Percentiles rank a stretch among this genome's conserved stretches.
Evolutionary conservation across 371 early-diverging fungal genomes (phyloP).

Genomic region (Mortierella sp.): DNA sequence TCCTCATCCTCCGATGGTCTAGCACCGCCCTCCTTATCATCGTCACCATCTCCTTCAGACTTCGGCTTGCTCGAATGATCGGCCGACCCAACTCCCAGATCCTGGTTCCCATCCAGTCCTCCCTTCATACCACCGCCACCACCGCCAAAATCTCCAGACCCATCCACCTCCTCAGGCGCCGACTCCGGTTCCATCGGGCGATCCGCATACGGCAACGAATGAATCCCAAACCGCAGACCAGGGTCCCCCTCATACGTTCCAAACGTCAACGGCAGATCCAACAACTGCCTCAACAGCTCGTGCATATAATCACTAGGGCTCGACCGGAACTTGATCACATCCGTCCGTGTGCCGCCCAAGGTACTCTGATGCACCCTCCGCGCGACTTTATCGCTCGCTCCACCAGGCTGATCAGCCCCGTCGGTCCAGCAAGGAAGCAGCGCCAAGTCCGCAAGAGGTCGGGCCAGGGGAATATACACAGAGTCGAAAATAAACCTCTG

Average conservation of each 20-base stretch:
- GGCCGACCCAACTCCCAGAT: constrained; percentile 49
- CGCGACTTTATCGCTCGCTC: constrained; percentile 18
- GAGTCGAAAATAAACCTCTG: constrained; percentile 75
- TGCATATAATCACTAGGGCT: constrained; percentile 76
- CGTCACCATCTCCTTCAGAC: background rate
- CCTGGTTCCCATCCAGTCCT: constrained; percentile 25
- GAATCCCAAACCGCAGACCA: constrained; percentile 65
- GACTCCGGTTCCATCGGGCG: constrained; percentile 25
- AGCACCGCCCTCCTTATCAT: constrained; percentile 18
- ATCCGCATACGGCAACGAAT: constrained; percentile 70
- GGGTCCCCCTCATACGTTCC: constrained; percentile 74
- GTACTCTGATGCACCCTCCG: constrained; percentile 47
- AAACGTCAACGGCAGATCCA: constrained; percentile 78
- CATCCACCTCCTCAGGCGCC: background rate
- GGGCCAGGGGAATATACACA: constrained; percentile 64
- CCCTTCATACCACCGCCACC: no score
- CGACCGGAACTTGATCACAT: constrained; percentile 54
- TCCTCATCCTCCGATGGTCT: constrained; percentile 37
- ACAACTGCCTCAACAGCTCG: constrained; percentile 75
- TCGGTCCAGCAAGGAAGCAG: constrained; percentile 56
- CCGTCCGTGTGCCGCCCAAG: constrained; percentile 44
- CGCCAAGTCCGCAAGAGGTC: constrained; percentile 61
- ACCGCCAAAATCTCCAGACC: constrained; percentile 13
- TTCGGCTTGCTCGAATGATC: constrained; percentile 18
- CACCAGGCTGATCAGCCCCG: constrained; percentile 53